Conservation (phyloP, 169 alveolate species). For the Miamiensis avidus region DNA sequence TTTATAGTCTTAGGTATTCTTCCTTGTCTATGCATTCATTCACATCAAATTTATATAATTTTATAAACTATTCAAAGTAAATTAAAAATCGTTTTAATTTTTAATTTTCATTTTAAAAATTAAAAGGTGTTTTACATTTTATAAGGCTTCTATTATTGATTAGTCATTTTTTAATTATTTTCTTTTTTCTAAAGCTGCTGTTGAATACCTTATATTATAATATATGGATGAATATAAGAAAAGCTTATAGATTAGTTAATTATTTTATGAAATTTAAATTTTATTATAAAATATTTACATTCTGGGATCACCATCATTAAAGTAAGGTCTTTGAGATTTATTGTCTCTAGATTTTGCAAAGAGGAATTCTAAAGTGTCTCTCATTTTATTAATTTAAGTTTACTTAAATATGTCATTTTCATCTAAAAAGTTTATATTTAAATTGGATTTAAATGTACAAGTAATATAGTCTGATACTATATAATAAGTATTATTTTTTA, state of each 20-base stretch:
- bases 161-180: slow-evolving; percentile 32
- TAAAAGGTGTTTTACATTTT: slow-evolving; percentile 7
- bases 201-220: slow-evolving; percentile 36
- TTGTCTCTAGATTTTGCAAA: background rate
- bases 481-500: no score
- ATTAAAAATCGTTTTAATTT: background rate
- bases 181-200: slow-evolving; percentile 36
- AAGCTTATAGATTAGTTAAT: no score
- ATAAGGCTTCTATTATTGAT: slow-evolving; percentile 12
- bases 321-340: slow-evolving; percentile 4
- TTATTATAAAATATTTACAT: background rate
- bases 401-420: background rate
- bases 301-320: slow-evolving; percentile 14
- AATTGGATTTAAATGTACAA: no score
- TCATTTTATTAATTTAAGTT: no score
- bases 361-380: background rate
- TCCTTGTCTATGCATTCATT: slow-evolving; percentile 18
- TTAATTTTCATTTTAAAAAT: slow-evolving; percentile 12
- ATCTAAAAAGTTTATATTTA: no score
- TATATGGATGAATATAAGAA: no score
- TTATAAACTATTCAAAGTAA: slow-evolving; percentile 12
- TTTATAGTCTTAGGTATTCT: slow-evolving; percentile 25
- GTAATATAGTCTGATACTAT: no score
- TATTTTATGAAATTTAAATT: background rate
- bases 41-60: slow-evolving; percentile 12